Base-by-base conservation (phyloP, 345 rosid species). In the Raphanus raphanistrum region DNA sequence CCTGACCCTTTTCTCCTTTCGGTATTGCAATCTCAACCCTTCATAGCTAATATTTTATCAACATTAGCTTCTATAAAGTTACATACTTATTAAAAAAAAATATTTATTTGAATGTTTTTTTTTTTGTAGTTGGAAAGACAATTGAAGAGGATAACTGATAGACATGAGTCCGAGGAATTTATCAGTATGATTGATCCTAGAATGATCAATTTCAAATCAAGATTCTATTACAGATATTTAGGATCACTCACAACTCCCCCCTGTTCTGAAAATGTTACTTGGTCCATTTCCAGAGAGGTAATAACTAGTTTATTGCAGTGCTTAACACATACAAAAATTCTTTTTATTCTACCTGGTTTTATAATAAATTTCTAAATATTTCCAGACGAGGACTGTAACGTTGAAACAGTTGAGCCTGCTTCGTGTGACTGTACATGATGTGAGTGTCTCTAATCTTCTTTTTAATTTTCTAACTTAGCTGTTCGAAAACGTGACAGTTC, bases 201-300 rank as follows among this genome's bases (percentile, higher is more conserved):
- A 45, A 43, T 17, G 41, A 61, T 92, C 41, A 81, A 81, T 59
- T 60, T 88, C 7, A 88, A 86, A 36, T 84, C 88, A 74, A 78
- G 79, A 71, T 80, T 85, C 70, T 94, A 90, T 76, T 94, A 83
- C 76, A 87, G 97, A 83, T 94, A 92, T 73, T 17, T 85, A 0
- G 98, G 98, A 27, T 94, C 98, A 65, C 97, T 94, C 10, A 94
- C 97, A 0, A 4, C 81, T 71, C 98, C 98, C 80, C 97, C 98
- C 0, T 94, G 98, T 81, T 83, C 92, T 26, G 85, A 92, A 78
- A 85, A 88, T 70, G 92, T 92, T 16, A 5, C 72, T 8, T 94
- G 98, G 98, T 85, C 87, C 43, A 81, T 94, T 58, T 77, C 87
- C 26, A 82, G 63, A 68, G 86, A 94, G 93, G 98, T 91, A 5